Conservation (phyloP, 108 stramenopile species). For the Fistulifera pelliculosa region DNA sequence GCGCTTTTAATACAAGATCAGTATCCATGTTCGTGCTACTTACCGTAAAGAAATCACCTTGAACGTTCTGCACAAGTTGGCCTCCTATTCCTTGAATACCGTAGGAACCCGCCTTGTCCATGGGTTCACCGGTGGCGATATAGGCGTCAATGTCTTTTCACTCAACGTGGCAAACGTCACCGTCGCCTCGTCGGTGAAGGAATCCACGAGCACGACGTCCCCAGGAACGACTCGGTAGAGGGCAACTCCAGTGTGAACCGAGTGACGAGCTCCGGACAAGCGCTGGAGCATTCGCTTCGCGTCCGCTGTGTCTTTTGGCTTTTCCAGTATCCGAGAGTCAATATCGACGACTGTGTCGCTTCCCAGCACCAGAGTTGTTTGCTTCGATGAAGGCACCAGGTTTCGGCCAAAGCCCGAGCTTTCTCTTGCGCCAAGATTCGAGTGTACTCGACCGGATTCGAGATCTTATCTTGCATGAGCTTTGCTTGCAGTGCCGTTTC, state of each 20-base stretch:
- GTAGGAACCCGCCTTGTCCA: constrained; percentile 94
- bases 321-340: constrained; percentile 69
- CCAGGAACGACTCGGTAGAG: constrained; percentile 33
- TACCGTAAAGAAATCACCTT: constrained; percentile 82
- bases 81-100: constrained; percentile 93
- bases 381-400: constrained; percentile 4
- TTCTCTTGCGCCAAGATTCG: constrained; percentile 59
- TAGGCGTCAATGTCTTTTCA: constrained; percentile 73
- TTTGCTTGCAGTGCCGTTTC: constrained; percentile 49
- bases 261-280: constrained; percentile 71
- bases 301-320: constrained; percentile 63
- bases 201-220: constrained; percentile 27
- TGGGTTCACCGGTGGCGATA: constrained; percentile 81
- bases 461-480: constrained; percentile 19
- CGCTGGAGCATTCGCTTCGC: constrained; percentile 65
- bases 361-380: constrained; percentile 44
- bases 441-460: constrained; percentile 46
- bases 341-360: constrained; percentile 76
- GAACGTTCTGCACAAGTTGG: constrained; percentile 53
- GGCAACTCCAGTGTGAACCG: constrained; percentile 88
- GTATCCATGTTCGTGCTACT: not conserved
- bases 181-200: constrained; percentile 70
- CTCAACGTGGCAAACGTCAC: constrained; percentile 70
- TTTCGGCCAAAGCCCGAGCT: constrained; percentile 48
- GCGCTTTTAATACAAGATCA: not conserved